phyloP scores from a whole-genome alignment of 2,329 filamentous ascomycete species.

The Claviceps spartinae region DNA sequence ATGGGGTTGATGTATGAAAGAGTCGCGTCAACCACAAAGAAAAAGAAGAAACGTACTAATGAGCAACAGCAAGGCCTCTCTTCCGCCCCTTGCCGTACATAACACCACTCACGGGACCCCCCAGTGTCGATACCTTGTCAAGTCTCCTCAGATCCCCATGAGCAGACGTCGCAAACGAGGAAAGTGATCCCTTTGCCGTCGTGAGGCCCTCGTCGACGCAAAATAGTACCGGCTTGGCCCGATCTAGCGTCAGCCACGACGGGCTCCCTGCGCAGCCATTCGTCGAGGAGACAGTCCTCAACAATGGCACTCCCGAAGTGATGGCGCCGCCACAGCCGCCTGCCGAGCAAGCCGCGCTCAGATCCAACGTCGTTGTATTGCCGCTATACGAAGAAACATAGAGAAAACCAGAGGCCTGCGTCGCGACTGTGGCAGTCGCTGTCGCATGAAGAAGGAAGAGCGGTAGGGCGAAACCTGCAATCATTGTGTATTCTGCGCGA shows the following conservation, averaged over 20 bases:
- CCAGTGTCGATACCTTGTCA: constrained; percentile 19
- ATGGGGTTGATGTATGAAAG: background rate
- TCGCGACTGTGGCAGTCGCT: constrained; percentile 2
- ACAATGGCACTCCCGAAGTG: constrained; percentile 9
- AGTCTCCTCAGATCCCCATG: constrained; percentile 27
- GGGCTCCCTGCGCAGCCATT: constrained; percentile 39
- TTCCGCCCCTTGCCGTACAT: constrained; percentile 27
- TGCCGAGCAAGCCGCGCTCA: constrained; percentile 12
- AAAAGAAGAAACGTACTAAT: constrained; percentile 26
- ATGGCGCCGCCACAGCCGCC: background rate
- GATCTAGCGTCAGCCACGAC: constrained; percentile 47
- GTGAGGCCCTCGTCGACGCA: constrained; percentile 46
- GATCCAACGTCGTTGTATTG: constrained; percentile 32
- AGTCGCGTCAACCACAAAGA: background rate
- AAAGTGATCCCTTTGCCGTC: constrained; percentile 33
- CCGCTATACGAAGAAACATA: constrained; percentile 37
- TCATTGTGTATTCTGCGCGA: constrained; percentile 2
- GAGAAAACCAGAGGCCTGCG: constrained; percentile 25
- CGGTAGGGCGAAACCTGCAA: constrained; percentile 1
- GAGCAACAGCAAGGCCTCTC: constrained; percentile 26
- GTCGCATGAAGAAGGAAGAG: constrained; percentile 3
- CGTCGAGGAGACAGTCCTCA: constrained; percentile 29
- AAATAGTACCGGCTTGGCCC: constrained; percentile 35
- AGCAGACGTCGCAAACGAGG: constrained; percentile 22
- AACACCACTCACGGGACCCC: constrained; percentile 30